phyloP scores from a whole-genome alignment of 768 basidiomycete genomes.

The Lanmaoa rubissima region DNA sequence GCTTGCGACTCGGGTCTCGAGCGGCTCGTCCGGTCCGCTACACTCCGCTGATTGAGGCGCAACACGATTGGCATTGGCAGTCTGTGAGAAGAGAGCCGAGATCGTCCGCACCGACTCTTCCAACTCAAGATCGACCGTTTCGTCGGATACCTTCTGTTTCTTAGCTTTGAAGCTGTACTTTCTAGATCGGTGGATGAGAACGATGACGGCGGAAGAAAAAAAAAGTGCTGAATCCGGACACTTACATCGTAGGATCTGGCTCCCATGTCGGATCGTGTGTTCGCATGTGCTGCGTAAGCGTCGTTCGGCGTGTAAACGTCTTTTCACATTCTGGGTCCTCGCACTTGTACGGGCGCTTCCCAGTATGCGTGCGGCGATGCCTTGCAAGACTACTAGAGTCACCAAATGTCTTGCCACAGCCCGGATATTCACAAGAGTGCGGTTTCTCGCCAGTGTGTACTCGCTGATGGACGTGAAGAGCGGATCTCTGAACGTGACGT shows the following conservation, averaged over 20 bases:
- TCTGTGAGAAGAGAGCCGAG: constrained; percentile 61
- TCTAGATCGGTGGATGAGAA: constrained; percentile 37
- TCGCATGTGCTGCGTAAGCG: constrained; percentile 83
- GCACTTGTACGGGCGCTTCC: constrained; percentile 84
- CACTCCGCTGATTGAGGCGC: constrained; percentile 34
- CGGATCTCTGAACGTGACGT: constrained; percentile 62
- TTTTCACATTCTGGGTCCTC: constrained; percentile 81
- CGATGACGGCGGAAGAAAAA: background rate
- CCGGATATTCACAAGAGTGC: constrained; percentile 86
- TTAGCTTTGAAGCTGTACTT: constrained; percentile 81
- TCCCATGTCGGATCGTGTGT: constrained; percentile 85
- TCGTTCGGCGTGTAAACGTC: constrained; percentile 84
- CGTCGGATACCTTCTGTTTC: constrained; percentile 50
- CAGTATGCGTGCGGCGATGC: constrained; percentile 86
- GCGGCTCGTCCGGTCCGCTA: constrained; percentile 36
- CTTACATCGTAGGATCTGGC: constrained; percentile 79
- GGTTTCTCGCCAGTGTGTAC: constrained; percentile 95
- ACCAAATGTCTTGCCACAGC: constrained; percentile 83
- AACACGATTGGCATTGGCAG: constrained; percentile 36
- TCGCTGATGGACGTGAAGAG: constrained; percentile 82
- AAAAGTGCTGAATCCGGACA: constrained; percentile 16
- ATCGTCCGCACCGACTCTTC: constrained; percentile 76
- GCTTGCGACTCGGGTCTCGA: constrained; percentile 69
- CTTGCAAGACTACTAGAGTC: constrained; percentile 91
- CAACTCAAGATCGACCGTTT: constrained; percentile 57